A percentile compares a stretch with the other conserved stretches of the same genome.
phyloP scores from a whole-genome alignment of 2,329 filamentous ascomycete species.

The Penicillium expansum region DNA sequence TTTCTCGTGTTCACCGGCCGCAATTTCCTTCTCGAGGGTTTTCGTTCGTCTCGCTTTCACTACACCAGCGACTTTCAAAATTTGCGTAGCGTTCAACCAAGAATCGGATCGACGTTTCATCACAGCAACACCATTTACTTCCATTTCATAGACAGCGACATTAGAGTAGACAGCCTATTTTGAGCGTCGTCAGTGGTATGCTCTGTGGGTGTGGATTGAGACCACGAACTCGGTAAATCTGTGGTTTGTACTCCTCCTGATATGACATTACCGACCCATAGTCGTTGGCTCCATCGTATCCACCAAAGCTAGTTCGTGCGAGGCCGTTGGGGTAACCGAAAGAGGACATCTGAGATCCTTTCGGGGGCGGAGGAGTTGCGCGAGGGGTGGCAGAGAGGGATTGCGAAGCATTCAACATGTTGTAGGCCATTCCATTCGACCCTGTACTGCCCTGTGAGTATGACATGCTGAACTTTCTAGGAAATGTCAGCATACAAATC shows the following conservation, averaged over 20 bases:
- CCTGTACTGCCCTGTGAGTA: constrained; percentile 41
- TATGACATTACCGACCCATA: constrained; percentile 38
- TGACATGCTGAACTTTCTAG: constrained; percentile 28
- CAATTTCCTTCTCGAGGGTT: constrained; percentile 95
- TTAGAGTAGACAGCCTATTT: constrained; percentile 82
- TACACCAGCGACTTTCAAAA: constrained; percentile 93
- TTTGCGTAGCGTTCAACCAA: constrained; percentile 97
- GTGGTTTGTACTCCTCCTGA: constrained; percentile 43
- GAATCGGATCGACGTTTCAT: constrained; percentile 95
- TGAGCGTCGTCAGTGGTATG: constrained; percentile 13
- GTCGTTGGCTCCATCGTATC: constrained; percentile 43
- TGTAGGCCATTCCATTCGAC: constrained; percentile 40
- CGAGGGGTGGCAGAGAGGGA: constrained; percentile 47
- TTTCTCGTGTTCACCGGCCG: constrained; percentile 95
- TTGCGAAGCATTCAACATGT: constrained; percentile 45
- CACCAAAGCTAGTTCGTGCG: constrained; percentile 37
- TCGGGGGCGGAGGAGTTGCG: constrained; percentile 45
- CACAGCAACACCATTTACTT: constrained; percentile 86
- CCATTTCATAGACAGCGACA: constrained; percentile 97
- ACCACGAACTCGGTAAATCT: constrained; percentile 48
- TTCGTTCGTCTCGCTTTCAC: constrained; percentile 98
- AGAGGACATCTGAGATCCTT: constrained; percentile 44
- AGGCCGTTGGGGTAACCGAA: constrained; percentile 41
- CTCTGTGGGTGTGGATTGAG: background rate
- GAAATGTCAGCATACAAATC: constrained; percentile 9